Evolutionary conservation across 352 stramenopile species (phyloP).

Genomic region (Saprolegnia parasitica): DNA sequence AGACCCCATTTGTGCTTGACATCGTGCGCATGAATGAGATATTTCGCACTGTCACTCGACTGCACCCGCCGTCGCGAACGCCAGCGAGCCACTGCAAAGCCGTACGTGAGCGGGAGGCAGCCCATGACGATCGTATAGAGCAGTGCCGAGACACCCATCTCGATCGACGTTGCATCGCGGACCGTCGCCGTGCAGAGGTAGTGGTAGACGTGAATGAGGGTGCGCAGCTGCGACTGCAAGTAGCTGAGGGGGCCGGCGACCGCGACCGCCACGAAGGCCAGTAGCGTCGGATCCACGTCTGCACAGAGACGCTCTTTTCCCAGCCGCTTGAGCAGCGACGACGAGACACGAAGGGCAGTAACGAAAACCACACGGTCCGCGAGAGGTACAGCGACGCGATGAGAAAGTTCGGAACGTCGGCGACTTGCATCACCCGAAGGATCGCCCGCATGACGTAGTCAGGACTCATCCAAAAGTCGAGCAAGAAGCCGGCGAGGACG

Average conservation of each 20-base stretch:
- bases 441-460: background rate
- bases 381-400: conserved; percentile 4
- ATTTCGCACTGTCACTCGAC: too few relatives aligned
- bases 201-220: background rate
- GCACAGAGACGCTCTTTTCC: background rate
- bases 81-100: background rate
- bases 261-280: background rate
- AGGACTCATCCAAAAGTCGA: background rate
- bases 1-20: too few relatives aligned
- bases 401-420: background rate
- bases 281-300: background rate
- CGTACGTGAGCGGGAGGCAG: background rate
- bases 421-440: background rate
- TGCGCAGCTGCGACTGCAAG: background rate
- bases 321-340: background rate
- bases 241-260: background rate
- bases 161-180: background rate
- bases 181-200: background rate
- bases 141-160: background rate
- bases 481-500: background rate
- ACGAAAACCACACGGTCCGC: background rate
- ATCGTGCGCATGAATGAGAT: too few relatives aligned
- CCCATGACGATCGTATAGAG: background rate
- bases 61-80: too few relatives aligned
- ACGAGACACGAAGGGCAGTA: background rate